These are phyloP conservation scores for Phytophthora cactorum DNA, from an alignment of 352 stramenopile species.

Conservation along the genomic window DNA sequence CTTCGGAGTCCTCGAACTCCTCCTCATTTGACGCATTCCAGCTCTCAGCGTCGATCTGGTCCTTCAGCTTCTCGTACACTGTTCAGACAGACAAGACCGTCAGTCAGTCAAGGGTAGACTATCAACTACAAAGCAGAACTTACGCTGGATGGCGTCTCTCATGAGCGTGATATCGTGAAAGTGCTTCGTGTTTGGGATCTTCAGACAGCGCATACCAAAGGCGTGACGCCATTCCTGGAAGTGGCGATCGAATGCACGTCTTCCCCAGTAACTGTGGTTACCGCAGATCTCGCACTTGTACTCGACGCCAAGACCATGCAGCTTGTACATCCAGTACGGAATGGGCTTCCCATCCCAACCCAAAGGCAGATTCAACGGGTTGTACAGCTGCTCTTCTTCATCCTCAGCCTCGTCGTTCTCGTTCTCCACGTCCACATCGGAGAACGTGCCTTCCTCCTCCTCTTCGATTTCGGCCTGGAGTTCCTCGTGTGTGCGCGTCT, in stretches of 20 bases:
- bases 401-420: slow-evolving; percentile 68
- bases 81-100: slow-evolving; percentile 9
- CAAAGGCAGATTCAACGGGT: slow-evolving; percentile 98
- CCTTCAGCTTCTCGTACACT: slow-evolving; percentile 98
- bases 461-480: slow-evolving; percentile 86
- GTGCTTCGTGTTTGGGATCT: slow-evolving; percentile 99
- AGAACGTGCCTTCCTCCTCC: slow-evolving; percentile 87
- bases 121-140: slow-evolving; percentile 23
- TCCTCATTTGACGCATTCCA: slow-evolving; percentile 96
- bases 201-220: slow-evolving; percentile 98
- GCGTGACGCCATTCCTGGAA: slow-evolving; percentile 98
- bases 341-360: slow-evolving; percentile 99
- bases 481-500: slow-evolving; percentile 89
- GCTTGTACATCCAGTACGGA: slow-evolving; percentile 99
- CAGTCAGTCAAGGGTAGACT: slow-evolving; percentile 2
- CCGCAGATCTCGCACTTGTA: slow-evolving; percentile 99
- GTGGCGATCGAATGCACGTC: slow-evolving; percentile 96
- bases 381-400: slow-evolving; percentile 98
- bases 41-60: slow-evolving; percentile 92
- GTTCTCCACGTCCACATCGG: slow-evolving; percentile 81
- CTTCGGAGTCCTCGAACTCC: slow-evolving; percentile 99
- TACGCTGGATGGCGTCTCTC: slow-evolving; percentile 93
- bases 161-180: slow-evolving; percentile 99
- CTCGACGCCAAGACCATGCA: slow-evolving; percentile 98
- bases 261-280: slow-evolving; percentile 98